Conservation (phyloP, 2,329 filamentous ascomycete genomes). For the Neobulgaria alba region DNA sequence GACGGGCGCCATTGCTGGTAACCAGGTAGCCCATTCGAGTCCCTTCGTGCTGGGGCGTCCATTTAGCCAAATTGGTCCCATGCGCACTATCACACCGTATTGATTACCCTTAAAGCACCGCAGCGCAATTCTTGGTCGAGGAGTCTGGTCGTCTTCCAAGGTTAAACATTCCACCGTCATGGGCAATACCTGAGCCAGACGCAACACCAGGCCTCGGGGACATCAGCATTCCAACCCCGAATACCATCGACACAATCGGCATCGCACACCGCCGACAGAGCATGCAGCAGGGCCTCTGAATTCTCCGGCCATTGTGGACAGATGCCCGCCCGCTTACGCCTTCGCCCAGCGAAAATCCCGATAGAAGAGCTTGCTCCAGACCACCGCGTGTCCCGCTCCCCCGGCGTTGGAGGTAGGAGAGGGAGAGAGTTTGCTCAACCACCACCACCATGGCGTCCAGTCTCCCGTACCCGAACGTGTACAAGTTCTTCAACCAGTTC, state of each 20-base stretch:
- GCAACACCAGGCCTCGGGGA: no score
- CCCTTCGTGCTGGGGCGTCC: constrained; percentile 12
- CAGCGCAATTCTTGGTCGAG: constrained; percentile 8
- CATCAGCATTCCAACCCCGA: no score
- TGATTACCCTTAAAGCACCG: constrained; percentile 16
- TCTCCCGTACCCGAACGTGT: constrained; percentile 28
- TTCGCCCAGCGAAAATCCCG: no score
- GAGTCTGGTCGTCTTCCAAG: constrained; percentile 10
- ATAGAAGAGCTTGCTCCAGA: no score
- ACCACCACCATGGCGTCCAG: constrained; percentile 25
- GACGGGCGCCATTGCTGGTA: constrained; percentile 11
- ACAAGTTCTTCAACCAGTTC: constrained; percentile 29
- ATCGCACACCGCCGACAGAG: no score
- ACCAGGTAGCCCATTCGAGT: constrained; percentile 15
- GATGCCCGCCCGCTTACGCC: no score
- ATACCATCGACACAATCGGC: no score
- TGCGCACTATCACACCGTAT: constrained; percentile 20
- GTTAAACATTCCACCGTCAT: constrained; percentile 17
- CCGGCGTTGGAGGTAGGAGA: no score
- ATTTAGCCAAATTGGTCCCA: constrained; percentile 24
- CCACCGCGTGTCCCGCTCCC: no score
- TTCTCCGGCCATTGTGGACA: no score
- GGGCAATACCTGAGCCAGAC: constrained; percentile 17
- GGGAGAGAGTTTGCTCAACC: no score
- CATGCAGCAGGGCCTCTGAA: no score